Evolutionary conservation across 345 rosid genomes (phyloP), one percentile per base, ranked within the genome.

Genomic region (Noccaea caerulescens): DNA sequence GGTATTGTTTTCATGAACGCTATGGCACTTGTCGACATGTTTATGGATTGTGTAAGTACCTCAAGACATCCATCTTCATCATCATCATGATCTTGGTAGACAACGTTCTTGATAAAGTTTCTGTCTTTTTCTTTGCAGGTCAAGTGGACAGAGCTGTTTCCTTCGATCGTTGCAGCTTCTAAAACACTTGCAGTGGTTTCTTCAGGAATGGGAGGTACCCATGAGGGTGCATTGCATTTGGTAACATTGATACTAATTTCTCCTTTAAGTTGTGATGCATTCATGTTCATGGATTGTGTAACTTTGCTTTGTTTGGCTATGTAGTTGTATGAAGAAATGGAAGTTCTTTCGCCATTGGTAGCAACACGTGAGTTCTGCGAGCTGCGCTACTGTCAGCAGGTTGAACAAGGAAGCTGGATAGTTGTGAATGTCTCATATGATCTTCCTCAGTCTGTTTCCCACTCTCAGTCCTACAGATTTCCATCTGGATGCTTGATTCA

Each of bases 401-500:
- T 89, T 37, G 96, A 91, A 78, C 92, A 84, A 83, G 98, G 99
- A 70, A 63, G 84, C 78, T 94, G 97, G 99, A 87, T 90, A 0
- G 80, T 91, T 44, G 93, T 83, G 7, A 88, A 88, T 73, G 93
- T 94, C 77, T 94, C 99, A 1, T 88, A 89, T 60, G 91, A 94
- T 60, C 80, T 85, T 71, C 85, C 95, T 41, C 97, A 89, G 66
- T 81, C 84, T 61, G 71, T 84, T 69, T 80, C 93, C 30, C 90
- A 85, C 20, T 82, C 78, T 70, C 84, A 51, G 33, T 84, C 82
- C 51, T 82, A 77, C 62, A 83, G 85, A 78, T 91, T 82, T 71
- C 99, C 98, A 53, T 94, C 99, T 30, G 99, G 99, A 45, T 89
- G 98, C 82, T 86, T 94, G 84, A 91, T 94, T 77, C 96, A 94